A percentile compares a stretch with the other conserved stretches of the same genome.
These are phyloP conservation scores for Zea mays DNA, from an alignment of 176 grass and related monocot genomes.

Conservation along the genomic window DNA sequence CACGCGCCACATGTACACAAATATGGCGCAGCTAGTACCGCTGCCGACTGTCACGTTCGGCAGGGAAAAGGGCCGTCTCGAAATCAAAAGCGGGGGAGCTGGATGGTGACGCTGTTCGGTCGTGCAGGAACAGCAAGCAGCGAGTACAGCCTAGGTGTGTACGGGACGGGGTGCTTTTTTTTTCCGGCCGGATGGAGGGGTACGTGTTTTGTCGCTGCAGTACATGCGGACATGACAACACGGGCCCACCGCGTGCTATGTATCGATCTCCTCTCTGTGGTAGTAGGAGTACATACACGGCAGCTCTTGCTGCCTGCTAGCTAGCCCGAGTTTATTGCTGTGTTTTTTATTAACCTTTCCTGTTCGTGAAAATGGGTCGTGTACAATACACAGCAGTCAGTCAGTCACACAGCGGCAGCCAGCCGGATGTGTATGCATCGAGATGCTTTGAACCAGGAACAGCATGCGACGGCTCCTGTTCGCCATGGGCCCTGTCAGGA, in stretches of 20 bases:
- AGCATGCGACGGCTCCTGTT: neutral
- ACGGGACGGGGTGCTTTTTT: neutral
- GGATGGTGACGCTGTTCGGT: neutral
- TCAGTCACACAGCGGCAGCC: too few species aligned
- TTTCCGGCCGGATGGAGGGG: neutral
- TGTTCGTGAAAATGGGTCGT: too few species aligned
- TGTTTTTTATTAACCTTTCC: too few species aligned
- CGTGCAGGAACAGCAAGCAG: neutral
- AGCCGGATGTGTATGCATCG: neutral
- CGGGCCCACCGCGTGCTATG: too few species aligned
- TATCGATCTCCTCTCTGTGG: too few species aligned
- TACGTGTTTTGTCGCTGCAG: neutral
- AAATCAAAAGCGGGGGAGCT: neutral
- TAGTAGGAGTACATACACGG: too few species aligned
- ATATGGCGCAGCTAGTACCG: neutral
- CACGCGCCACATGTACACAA: slow-evolving; percentile 32
- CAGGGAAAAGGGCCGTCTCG: neutral
- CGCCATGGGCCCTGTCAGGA: neutral
- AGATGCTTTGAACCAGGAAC: neutral
- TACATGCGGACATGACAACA: too few species aligned
- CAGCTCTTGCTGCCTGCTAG: too few species aligned
- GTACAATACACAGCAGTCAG: too few species aligned
- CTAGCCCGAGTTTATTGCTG: too few species aligned
- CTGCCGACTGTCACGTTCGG: neutral
- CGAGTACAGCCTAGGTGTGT: neutral